Evolutionary conservation across 768 basidiomycete species (phyloP), one percentile per base, ranked within the genome.

Genomic region (Boletus subparvulus): DNA sequence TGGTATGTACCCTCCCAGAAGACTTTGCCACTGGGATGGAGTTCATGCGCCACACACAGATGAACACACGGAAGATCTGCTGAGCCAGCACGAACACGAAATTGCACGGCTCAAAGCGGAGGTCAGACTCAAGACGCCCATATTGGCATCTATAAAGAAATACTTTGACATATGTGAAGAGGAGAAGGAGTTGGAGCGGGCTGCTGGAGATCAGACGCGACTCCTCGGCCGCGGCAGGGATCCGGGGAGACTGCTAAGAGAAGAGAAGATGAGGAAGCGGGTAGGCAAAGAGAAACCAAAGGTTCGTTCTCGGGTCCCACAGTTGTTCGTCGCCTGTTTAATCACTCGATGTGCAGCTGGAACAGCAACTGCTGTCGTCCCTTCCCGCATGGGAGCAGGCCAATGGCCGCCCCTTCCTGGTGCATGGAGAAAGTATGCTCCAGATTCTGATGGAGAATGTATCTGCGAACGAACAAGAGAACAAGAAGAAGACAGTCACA

Each of bases 261-360:
- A 99, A 73, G 96, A 98, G 77, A 97, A 97, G 80, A 93, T 96
- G 88, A 81, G 96, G 52, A 98, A 98, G 71, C 80, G 95, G 30
- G 94, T 99, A 14, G 80, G 80, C 54, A 90, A 92, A 69, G 89
- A 96, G 75, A 98, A 97, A 67, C 96, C 96, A 28, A 83, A 90
- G 68, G 96, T 97, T 68, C 75, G 47, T 49, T 43, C 19, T 37
- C 28, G 8, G 24, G 2, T 19, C 11, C 28, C 2, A 24, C 7
- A 0, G 14, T 24, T 14, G 26, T 55, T 33, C 7, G 30, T 43
- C 28, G 9, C 14, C 35, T 46, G 10, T 47, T 36, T 53, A 48
- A 50, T 36, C 26, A 30, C 42, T 48, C 19, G 65, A 93, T 90
- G 26, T 40, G 17, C 61, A 98, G 95, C 81, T 98, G 56, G 94